Evolutionary conservation across 208 protist genomes (phyloP), one percentile per base, ranked within the genome.

Genomic region (Leishmania major): DNA sequence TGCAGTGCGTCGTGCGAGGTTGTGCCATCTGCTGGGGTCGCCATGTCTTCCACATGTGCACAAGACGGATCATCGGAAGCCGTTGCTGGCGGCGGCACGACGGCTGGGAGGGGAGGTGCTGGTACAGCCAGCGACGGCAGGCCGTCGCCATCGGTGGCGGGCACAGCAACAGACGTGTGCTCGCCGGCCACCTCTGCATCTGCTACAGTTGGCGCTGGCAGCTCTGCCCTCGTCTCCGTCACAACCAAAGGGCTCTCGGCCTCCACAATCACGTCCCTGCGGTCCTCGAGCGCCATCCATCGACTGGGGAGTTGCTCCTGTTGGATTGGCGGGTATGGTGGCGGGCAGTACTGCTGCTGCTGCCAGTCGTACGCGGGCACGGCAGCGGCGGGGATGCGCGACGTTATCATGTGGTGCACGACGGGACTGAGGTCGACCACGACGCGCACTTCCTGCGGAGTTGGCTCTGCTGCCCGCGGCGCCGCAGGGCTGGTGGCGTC

Each of bases 231-330:
- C 19, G 31, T 66, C 35, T 64, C 53, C 53, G 37, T 45, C 70
- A 51, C 70, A n/a, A 35, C 70, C 25, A 35, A 11, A 51, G 19
- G 40, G 8, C 31, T 47, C 49, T 84, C 70, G 4, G 72, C 51
- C 77, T 90, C 86, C 15, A 92, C 89, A 53, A 90, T 84, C 1
- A 92, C 86, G 74, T 92, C 86, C 35, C 83, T 78, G 11, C 83
- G 75, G 40, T 89, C 83, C 69, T 92, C 89, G 35, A 86, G 80
- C 37, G 22, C 64, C 70, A 75, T 75, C 55, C 77, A 53, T n/a
- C 62, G 55, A 55, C 81, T 76, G 37, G 79, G 76, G 11, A 74
- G 71, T 47, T 84, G 69, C 35, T 83, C 78, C 15, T 84, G 51
- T 25, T 80, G 77, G 47, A 79, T 59, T 60, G 79, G 76, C 35